Percentiles rank a stretch among this genome's conserved stretches.
Conservation (phyloP, 179 eudicot species). For the Corrigiola litoralis region DNA sequence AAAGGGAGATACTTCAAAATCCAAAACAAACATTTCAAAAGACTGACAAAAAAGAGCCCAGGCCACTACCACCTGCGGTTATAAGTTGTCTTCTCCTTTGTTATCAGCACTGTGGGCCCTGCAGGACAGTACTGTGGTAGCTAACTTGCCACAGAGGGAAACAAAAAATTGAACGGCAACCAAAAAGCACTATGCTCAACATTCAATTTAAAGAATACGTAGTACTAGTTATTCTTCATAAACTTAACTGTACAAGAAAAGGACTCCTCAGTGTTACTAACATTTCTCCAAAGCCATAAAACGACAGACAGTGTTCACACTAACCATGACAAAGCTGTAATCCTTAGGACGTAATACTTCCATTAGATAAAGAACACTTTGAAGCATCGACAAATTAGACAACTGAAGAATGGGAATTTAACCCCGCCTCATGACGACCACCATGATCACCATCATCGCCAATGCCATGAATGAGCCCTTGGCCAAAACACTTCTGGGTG, state of each 20-base stretch:
- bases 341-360: too few species aligned
- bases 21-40: too few species aligned
- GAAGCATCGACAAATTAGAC: constrained; percentile 31
- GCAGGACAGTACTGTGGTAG: too few species aligned
- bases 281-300: neutral
- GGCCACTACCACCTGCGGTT: too few species aligned
- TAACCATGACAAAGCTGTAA: too few species aligned
- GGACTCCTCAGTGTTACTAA: neutral
- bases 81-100: too few species aligned
- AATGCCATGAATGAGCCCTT: constrained; percentile 58
- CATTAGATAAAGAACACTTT: neutral
- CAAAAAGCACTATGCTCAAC: neutral
- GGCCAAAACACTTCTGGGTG: constrained; percentile 18
- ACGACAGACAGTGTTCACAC: neutral
- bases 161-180: neutral
- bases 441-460: constrained; percentile 71
- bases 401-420: constrained; percentile 4
- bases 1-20: too few species aligned
- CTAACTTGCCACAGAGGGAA: too few species aligned
- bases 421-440: constrained; percentile 52
- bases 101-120: too few species aligned
- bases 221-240: neutral
- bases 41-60: too few species aligned
- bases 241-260: constrained; percentile 3
- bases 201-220: neutral